phyloP scores from a whole-genome alignment of 176 grass and related monocot genomes.

The Oryza coarctata region DNA sequence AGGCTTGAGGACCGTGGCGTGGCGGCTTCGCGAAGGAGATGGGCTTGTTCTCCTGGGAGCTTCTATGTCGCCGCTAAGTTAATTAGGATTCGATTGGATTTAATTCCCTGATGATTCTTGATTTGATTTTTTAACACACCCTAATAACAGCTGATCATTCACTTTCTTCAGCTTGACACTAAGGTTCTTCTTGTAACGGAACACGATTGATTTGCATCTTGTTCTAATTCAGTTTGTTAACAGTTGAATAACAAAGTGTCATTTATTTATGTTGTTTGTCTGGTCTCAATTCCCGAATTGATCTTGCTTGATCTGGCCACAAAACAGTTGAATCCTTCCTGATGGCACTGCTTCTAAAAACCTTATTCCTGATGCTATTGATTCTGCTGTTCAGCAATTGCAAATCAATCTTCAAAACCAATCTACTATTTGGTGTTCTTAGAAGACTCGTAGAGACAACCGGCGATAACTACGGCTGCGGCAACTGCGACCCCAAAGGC shows the following conservation, averaged over 20 bases:
- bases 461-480: conserved; percentile 43
- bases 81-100: conserved; percentile 24
- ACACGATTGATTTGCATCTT: conserved; percentile 19
- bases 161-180: conserved; percentile 34
- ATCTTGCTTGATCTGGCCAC: too few species aligned
- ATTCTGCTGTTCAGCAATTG: too few species aligned
- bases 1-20: conserved; percentile 8
- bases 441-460: conserved; percentile 47
- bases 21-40: conserved; percentile 70
- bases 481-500: conserved; percentile 47
- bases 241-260: conserved; percentile 44
- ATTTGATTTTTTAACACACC: conserved; percentile 36
- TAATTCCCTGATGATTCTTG: conserved; percentile 21
- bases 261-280: not conserved
- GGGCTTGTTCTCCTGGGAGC: conserved; percentile 79
- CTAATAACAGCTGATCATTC: conserved; percentile 50
- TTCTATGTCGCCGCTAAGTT: conserved; percentile 37
- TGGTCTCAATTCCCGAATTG: too few species aligned
- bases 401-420: too few species aligned
- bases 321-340: too few species aligned
- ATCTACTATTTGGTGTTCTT: conserved; percentile 55
- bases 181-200: conserved; percentile 34
- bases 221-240: conserved; percentile 26
- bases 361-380: too few species aligned
- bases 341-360: too few species aligned